Conservation (phyloP, 192 early-diverging fungal genomes). For the Chytriomyces sp. region DNA sequence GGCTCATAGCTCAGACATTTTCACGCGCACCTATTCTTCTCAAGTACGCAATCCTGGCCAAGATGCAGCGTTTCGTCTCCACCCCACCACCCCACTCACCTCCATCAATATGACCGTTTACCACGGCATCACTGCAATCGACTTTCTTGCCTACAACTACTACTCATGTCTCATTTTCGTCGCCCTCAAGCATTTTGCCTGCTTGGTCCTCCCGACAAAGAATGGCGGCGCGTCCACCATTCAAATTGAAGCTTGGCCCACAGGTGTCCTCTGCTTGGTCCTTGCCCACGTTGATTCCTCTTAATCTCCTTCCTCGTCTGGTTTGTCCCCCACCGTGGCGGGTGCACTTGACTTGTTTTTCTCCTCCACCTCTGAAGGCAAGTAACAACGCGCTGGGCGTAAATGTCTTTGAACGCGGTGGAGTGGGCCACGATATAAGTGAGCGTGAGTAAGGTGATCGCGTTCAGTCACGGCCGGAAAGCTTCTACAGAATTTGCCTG, state of each 20-base stretch:
- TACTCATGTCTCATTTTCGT: conserved; percentile 74
- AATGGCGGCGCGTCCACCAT: conserved; percentile 60
- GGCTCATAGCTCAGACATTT: neutral
- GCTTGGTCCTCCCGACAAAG: conserved; percentile 66
- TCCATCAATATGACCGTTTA: conserved; percentile 19
- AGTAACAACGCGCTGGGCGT: no score
- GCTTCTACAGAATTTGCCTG: neutral
- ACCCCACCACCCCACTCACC: conserved; percentile 1
- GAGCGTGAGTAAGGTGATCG: conserved; percentile 26
- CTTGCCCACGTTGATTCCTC: conserved; percentile 57
- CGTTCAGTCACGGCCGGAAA: conserved; percentile 45
- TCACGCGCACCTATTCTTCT: conserved; percentile 36
- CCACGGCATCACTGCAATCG: conserved; percentile 41
- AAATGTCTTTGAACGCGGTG: neutral
- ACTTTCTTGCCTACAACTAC: conserved; percentile 76
- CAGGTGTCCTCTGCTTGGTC: conserved; percentile 65
- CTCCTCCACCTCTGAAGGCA: no score
- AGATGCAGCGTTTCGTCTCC: neutral
- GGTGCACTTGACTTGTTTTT: no score
- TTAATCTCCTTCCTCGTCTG: neutral
- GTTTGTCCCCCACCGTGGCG: neutral
- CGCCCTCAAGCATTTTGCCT: conserved; percentile 63
- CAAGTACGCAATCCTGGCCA: conserved; percentile 38
- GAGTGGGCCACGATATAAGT: conserved; percentile 4
- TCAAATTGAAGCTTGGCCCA: conserved; percentile 76